phyloP scores from a whole-genome alignment of 1,139 yeast species.

The Arxiozyma slooffiae region DNA sequence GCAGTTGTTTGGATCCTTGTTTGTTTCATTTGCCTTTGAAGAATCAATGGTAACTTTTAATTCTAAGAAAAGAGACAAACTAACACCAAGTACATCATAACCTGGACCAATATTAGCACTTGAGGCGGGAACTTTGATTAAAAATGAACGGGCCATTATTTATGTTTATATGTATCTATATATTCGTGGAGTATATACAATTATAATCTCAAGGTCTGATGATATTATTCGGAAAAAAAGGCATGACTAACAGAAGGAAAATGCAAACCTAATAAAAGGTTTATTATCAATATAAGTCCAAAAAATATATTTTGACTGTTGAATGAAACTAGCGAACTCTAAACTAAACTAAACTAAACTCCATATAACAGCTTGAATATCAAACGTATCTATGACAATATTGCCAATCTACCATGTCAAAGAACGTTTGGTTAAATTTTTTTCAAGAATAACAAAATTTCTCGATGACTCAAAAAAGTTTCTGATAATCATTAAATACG shows the following conservation, averaged over 20 bases:
- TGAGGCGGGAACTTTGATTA: constrained; percentile 83
- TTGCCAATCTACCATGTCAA: not conserved
- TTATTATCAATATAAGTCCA: not conserved
- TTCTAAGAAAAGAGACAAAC: constrained; percentile 63
- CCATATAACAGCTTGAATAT: too few species aligned
- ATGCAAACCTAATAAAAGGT: not conserved
- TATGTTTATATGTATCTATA: too few species aligned
- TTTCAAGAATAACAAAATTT: not conserved
- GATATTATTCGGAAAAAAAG: too few species aligned
- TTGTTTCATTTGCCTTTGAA: constrained; percentile 36
- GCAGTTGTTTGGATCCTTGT: constrained; percentile 60
- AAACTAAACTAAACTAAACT: not conserved
- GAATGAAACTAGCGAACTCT: not conserved
- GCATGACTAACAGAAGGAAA: not conserved
- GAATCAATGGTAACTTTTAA: constrained; percentile 59
- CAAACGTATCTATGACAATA: too few species aligned
- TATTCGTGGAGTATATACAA: not conserved
- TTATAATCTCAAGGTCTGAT: not conserved
- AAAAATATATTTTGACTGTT: too few species aligned
- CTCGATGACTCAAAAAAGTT: not conserved
- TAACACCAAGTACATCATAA: constrained; percentile 90
- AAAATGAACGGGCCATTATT: constrained; percentile 37
- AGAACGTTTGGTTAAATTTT: not conserved
- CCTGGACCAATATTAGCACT: constrained; percentile 98
- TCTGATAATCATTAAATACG: not conserved